Base-by-base conservation (phyloP, 1,139 yeast species). In the Hyphopichia fennica region DNA sequence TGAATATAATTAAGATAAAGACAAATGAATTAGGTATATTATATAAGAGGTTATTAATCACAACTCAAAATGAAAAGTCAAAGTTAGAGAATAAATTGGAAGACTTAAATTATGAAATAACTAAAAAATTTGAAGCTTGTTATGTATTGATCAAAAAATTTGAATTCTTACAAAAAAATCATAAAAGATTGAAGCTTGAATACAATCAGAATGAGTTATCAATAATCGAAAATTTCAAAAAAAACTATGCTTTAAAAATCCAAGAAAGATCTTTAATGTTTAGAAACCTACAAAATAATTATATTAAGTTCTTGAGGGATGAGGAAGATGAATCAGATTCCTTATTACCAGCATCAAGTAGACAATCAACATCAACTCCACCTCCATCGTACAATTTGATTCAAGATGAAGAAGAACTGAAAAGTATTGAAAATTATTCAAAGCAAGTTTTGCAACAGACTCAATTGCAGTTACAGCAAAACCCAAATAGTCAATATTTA, bases 251-350 rank as follows among this genome's bases (percentile, higher is more conserved):
- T 3, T 72, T 84, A 34, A 84, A 84, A 58, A 84, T 95, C 33
- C 98, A 93, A 60, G 84, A 82, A 37, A 69, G 79, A 38, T 84
- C 95, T 35, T 78, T 91, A 22, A 75, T 76, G 40, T 93, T 91
- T 64, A 71, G 99, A 42, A 87, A 88, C 55, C 69, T 91, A 55
- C 99, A 93, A 61, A 88, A 91, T 53, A 84, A 86, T 53, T 95
- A 93, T 57, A 82, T 95, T 57, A 86, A 87, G 54, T 81, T 83
- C 52, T 64, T 86, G 44, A 76, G 82, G 49, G 84, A 84, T 50
- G 93, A 85, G 55, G 91, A 85, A 42, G 81, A 78, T 51, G 77
- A 69, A 45, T 67, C 54, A 35, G 67, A 62, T 35, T 54, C 49
- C 27, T 51, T 61, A 22, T 46, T 58, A 10, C 30, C 37, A 11